These are phyloP conservation scores for Eragrostis tef DNA, from an alignment of 202 grass and related monocot genomes.

Conservation along the genomic window DNA sequence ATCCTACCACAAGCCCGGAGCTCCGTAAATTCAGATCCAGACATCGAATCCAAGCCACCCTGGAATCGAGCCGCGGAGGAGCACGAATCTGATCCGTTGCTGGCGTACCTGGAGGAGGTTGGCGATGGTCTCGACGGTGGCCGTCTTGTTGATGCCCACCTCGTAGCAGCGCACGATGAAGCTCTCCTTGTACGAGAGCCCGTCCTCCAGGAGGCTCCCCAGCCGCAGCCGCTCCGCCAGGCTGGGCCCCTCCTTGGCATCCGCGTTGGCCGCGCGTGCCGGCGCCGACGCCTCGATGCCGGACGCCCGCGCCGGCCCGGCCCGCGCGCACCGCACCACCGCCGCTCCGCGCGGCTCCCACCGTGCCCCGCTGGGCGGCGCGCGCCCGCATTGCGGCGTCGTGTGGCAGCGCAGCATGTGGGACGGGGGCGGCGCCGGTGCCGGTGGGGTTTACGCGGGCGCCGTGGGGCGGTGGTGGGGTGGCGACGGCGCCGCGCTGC, in stretches of 20 bases:
- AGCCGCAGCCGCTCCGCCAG: constrained; percentile 77
- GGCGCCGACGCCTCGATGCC: constrained; percentile 41
- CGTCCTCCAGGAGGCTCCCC: constrained; percentile 87
- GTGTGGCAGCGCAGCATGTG: constrained; percentile 62
- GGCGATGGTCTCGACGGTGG: constrained; percentile 95
- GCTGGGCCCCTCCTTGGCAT: constrained; percentile 27
- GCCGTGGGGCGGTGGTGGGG: background rate
- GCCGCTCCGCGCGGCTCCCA: background rate
- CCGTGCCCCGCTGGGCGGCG: constrained; percentile 13
- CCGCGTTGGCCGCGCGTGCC: background rate
- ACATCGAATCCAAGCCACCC: constrained; percentile 21
- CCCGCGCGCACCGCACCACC: constrained; percentile 42
- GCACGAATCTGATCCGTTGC: constrained; percentile 11
- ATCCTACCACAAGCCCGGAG: background rate
- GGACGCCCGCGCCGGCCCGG: constrained; percentile 30
- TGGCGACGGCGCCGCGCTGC: background rate
- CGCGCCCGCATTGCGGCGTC: constrained; percentile 57
- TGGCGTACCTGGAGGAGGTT: constrained; percentile 78
- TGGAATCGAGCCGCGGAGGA: constrained; percentile 4
- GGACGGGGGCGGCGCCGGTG: background rate
- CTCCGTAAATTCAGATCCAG: constrained; percentile 43
- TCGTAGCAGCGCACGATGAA: constrained; percentile 93
- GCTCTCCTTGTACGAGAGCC: constrained; percentile 95
- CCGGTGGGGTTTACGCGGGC: constrained; percentile 24
- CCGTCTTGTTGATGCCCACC: constrained; percentile 98